Percentiles rank a stretch among this genome's conserved stretches.
phyloP scores from a whole-genome alignment of 352 stramenopile species.

The Phytophthora fragariaefolia region DNA sequence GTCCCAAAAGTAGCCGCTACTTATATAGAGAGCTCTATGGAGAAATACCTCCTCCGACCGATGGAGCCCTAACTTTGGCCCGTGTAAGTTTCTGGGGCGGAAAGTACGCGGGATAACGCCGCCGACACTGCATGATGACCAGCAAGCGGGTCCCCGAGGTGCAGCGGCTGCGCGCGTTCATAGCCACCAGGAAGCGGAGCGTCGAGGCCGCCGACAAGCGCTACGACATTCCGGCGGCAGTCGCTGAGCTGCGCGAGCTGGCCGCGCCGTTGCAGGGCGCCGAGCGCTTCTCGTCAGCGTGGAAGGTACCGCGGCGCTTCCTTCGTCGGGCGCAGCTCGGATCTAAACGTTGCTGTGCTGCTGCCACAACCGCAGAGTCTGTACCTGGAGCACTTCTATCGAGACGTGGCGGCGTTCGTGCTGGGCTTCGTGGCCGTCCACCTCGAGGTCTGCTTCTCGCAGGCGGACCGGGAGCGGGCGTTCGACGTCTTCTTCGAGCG shows the following conservation, averaged over 20 bases:
- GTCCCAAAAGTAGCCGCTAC: too few species aligned
- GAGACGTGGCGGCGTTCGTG: conserved; percentile 58
- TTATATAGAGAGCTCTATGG: too few species aligned
- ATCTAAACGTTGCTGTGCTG: not conserved
- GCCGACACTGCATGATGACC: conserved; percentile 9
- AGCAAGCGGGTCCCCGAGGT: conserved; percentile 22
- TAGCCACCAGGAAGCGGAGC: conserved; percentile 53
- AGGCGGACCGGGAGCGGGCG: conserved; percentile 42
- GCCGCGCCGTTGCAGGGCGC: conserved; percentile 40
- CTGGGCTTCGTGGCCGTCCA: conserved; percentile 61
- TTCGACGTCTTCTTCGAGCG: conserved; percentile 72
- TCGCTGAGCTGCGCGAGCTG: conserved; percentile 42
- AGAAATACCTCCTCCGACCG: too few species aligned
- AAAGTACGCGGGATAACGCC: too few species aligned
- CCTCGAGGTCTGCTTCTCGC: conserved; percentile 57
- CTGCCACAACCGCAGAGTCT: conserved; percentile 37
- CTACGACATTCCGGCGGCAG: conserved; percentile 51
- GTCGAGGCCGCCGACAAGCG: conserved; percentile 52
- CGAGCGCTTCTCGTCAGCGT: conserved; percentile 39
- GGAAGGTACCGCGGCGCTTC: conserved; percentile 49
- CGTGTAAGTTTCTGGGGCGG: too few species aligned
- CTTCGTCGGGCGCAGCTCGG: not conserved
- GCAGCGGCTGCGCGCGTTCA: conserved; percentile 54
- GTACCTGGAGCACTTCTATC: conserved; percentile 65
- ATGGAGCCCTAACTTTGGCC: too few species aligned